phyloP scores from a whole-genome alignment of 2,329 filamentous ascomycete genomes.

The Nectriaceae sp. region DNA sequence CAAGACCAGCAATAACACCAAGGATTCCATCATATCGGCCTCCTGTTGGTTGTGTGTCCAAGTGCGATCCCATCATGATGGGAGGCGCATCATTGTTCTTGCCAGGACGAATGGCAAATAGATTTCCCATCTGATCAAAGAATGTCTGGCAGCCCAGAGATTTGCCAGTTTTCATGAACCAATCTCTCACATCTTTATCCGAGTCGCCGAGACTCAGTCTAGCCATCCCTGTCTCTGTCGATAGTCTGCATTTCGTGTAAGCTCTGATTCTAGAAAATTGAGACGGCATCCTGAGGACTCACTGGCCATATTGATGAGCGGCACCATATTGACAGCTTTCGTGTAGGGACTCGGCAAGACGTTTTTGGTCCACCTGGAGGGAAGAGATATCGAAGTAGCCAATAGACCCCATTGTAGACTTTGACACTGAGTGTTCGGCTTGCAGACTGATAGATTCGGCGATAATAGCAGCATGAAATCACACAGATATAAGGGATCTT shows the following conservation, averaged over 20 bases:
- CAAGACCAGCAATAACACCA: constrained; percentile 71
- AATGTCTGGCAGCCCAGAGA: constrained; percentile 66
- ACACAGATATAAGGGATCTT: too few relatives aligned
- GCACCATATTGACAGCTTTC: constrained; percentile 21
- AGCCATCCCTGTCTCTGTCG: constrained; percentile 71
- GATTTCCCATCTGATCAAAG: constrained; percentile 78
- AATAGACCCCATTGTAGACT: too few relatives aligned
- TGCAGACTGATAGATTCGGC: too few relatives aligned
- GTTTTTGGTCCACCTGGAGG: constrained; percentile 5
- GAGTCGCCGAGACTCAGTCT: constrained; percentile 71
- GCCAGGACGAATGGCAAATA: constrained; percentile 72
- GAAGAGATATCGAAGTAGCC: constrained; percentile 1
- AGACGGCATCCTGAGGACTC: constrained; percentile 12
- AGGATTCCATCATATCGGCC: constrained; percentile 78
- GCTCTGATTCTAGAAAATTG: background rate
- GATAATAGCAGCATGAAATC: too few relatives aligned
- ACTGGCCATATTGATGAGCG: constrained; percentile 27
- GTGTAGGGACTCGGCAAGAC: constrained; percentile 18
- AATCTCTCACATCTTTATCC: constrained; percentile 72
- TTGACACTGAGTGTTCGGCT: too few relatives aligned
- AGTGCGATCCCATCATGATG: constrained; percentile 69
- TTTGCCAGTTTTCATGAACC: constrained; percentile 68
- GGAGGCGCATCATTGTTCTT: constrained; percentile 57
- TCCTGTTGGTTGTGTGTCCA: constrained; percentile 65
- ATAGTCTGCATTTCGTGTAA: constrained; percentile 8